Evolutionary conservation across 768 basidiomycete genomes (phyloP).

Genomic region (Plicaturopsis crispa): DNA sequence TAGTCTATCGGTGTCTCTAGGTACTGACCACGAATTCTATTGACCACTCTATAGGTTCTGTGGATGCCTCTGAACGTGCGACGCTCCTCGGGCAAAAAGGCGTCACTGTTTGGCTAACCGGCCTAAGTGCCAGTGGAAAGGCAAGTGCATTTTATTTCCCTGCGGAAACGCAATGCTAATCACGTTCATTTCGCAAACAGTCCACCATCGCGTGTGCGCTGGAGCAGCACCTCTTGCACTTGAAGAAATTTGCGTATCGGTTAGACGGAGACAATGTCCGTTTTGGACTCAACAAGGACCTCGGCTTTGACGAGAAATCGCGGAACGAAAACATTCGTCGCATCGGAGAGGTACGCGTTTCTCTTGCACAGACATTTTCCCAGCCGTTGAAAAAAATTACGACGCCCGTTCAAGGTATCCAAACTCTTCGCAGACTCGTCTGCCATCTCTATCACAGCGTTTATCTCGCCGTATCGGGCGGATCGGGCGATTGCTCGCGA

Average conservation of each 20-base stretch:
- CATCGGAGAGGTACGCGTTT: constrained; percentile 75
- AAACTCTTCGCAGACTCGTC: constrained; percentile 89
- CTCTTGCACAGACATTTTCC: not conserved
- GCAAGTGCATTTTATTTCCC: constrained; percentile 31
- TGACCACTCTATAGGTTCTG: constrained; percentile 49
- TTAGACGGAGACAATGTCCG: constrained; percentile 96
- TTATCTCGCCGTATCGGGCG: constrained; percentile 94
- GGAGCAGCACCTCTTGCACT: constrained; percentile 89
- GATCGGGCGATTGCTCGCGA: constrained; percentile 80
- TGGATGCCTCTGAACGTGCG: constrained; percentile 59
- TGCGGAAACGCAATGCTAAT: too few species aligned
- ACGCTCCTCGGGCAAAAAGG: constrained; percentile 72
- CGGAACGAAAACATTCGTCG: constrained; percentile 94
- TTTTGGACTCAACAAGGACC: constrained; percentile 94
- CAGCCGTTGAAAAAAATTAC: constrained; percentile 3
- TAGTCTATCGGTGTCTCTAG: not conserved
- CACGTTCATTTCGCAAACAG: constrained; percentile 29
- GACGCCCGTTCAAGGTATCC: constrained; percentile 58
- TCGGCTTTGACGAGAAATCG: constrained; percentile 89
- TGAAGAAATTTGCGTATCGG: constrained; percentile 80
- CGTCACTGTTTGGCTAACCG: constrained; percentile 94
- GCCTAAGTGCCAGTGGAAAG: constrained; percentile 93
- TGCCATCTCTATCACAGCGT: constrained; percentile 85
- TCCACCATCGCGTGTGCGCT: constrained; percentile 96
- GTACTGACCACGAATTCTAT: constrained; percentile 1